Percentiles rank a stretch among this genome's conserved stretches.
These are phyloP conservation scores for Trypanosoma avium DNA, from an alignment of 208 protist genomes.

Conservation along the genomic window DNA sequence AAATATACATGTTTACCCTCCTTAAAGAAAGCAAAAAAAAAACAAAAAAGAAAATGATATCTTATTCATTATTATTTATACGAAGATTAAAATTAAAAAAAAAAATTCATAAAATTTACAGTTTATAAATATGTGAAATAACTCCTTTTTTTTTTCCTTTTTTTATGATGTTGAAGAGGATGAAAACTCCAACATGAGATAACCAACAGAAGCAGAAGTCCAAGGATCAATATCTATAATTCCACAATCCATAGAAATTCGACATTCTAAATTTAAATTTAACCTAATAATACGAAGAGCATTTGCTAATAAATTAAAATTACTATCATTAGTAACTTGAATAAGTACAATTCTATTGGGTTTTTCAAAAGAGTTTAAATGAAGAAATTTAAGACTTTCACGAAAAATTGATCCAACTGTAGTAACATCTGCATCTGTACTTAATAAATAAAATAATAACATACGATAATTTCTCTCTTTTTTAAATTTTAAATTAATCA, in stretches of 20 bases:
- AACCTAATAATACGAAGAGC: conserved; percentile 11
- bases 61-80: no score
- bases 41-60: no score
- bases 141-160: neutral
- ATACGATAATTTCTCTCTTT: neutral
- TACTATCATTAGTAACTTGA: conserved; percentile 17
- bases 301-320: conserved; percentile 20
- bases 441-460: conserved; percentile 9
- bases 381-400: neutral
- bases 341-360: conserved; percentile 20
- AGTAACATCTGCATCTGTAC: conserved; percentile 11
- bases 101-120: neutral
- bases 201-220: conserved; percentile 52
- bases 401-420: neutral
- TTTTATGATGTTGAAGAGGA: neutral
- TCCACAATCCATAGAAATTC: conserved; percentile 35
- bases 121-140: no score
- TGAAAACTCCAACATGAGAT: conserved; percentile 35
- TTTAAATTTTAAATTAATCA: neutral
- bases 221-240: conserved; percentile 73
- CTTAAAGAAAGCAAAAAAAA: no score
- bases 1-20: no score
- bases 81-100: neutral
- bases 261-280: neutral
- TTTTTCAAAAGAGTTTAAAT: neutral